Base-by-base conservation (phyloP, 352 stramenopile genomes). In the Blastocystis sp. region DNA sequence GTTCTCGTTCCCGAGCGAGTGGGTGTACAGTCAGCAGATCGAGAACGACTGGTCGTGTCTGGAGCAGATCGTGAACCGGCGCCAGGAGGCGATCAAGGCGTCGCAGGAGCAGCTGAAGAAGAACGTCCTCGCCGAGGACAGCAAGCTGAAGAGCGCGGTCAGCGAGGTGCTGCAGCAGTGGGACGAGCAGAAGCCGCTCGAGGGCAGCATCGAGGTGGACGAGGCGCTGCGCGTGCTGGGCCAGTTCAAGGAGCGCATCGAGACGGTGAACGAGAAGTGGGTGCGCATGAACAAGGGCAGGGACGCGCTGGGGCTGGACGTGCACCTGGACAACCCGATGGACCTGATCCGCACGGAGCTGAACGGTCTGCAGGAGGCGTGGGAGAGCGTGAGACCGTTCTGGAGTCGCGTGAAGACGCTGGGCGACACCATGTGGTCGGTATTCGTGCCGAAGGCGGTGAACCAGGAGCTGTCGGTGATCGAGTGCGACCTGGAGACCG, bases 21-120 rank as follows among this genome's bases (percentile, higher is more conserved):
- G 98, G 98, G 94, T 98, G 39, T 98, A 98, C 69, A 93, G 96
- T 1, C 96, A 95, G 39, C 95, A 98, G 88, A 93, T 99, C 4
- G 95, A 97, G 92, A 97, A 96, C 77, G 96, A 98, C 51, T 98
- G 97, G 93, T 95, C 98, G 90, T 95, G 97, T 69, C 96, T 99
- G 80, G 91, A 95, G 88, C 94, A 96, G 76, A 93, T 97, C 12
- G 78, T 96, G 12, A 91, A 90, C 0, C 93, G 93, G 33, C 93
- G 93, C 55, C 93, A 82, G 60, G 92, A 91, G 29, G 92, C 92
- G 9, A 98, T 99, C 96, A 95, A 99, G 91, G 95, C 96, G 24
- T 96, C 98, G 88, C 91, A 99, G 31, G 96, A 97, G 26, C 92
- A 98, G 78, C 92, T 99, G 16, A 97, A 99, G 91, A 94, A 95